Base-by-base conservation (phyloP, 345 rosid genomes). In the Firmiana major region DNA sequence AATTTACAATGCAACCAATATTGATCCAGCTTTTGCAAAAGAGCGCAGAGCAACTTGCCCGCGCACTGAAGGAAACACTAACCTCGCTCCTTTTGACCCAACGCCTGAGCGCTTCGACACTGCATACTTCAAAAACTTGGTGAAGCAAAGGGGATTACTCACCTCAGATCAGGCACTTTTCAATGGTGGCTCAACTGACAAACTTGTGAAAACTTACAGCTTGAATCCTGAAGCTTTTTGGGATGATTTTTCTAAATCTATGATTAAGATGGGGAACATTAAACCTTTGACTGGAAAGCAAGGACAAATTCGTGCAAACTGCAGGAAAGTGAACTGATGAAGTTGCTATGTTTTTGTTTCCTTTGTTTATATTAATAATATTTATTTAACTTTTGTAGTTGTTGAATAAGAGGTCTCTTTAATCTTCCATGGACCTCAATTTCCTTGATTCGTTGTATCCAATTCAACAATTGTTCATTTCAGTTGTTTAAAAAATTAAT, bases 91-190 rank as follows among this genome's bases (percentile, higher is more conserved):
- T 22, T 19, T 88, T 0, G 85, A 85, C 75, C 73, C 80, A 17
- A 75, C 87, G 0, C 81, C 85, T 0, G 81, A 54, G 0, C 10
- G 5, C 0, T 88, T 90, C 22, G 94, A 90, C 71, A 48, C 46
- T 1, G 55, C 51, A 2, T 90, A 90, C 63, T 88, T 81, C 65
- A 49, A 60, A 9, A 76, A 78, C 73, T 73, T 88, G 79, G 28
- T 76, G 73, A 60, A 77, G 43, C 34, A 66, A 45, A 86, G 65
- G 77, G 92, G 91, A 15, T 81, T 90, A 2, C 83, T 90, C 28
- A 60, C 9, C 8, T 87, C 88, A 0, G 90, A 90, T 45, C 94
- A 90, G 49, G 86, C 80, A 12, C 84, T 88, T 3, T 83, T 83
- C 21, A 71, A 28, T n/a, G 92, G 86, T 3, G 89, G 87, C 7